Evolutionary conservation across 2,329 filamentous ascomycete genomes (phyloP).

Genomic region (Neocatenulostroma microsporum): DNA sequence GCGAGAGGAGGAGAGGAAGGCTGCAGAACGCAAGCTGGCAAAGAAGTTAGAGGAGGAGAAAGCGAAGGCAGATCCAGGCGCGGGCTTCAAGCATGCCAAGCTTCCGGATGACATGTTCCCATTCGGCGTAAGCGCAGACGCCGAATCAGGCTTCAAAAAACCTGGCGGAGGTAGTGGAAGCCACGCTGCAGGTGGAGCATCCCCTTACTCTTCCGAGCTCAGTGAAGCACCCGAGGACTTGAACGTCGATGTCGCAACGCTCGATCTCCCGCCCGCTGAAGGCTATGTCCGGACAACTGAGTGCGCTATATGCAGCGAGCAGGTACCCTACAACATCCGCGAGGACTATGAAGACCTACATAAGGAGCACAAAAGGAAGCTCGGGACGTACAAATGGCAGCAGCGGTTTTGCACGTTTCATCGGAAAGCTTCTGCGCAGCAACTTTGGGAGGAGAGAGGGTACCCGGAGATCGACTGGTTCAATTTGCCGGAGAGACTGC

Average conservation of each 20-base stretch:
- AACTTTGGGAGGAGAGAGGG: slow-evolving; percentile 21
- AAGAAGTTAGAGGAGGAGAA: slow-evolving; percentile 5
- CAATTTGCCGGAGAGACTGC: slow-evolving; percentile 19
- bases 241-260: slow-evolving; percentile 9
- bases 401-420: slow-evolving; percentile 29
- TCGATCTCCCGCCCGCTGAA: slow-evolving; percentile 6
- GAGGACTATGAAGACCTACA: slow-evolving; percentile 26
- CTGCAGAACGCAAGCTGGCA: not conserved
- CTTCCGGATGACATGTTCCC: not conserved
- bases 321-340: slow-evolving; percentile 15
- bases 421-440: slow-evolving; percentile 19
- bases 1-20: slow-evolving; percentile 6
- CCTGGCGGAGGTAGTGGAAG: too few species aligned
- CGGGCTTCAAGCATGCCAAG: not conserved
- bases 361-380: slow-evolving; percentile 8
- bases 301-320: slow-evolving; percentile 22
- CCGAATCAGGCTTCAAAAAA: not conserved
- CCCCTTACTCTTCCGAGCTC: slow-evolving; percentile 1
- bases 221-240: slow-evolving; percentile 5
- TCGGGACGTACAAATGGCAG: slow-evolving; percentile 27
- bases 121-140: not conserved
- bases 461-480: slow-evolving; percentile 31
- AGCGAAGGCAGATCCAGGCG: not conserved
- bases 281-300: slow-evolving; percentile 4
- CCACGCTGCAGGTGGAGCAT: too few species aligned